Evolutionary conservation across 352 stramenopile species (phyloP), one percentile per base, ranked within the genome.

Genomic region (Phytophthora hibernalis): DNA sequence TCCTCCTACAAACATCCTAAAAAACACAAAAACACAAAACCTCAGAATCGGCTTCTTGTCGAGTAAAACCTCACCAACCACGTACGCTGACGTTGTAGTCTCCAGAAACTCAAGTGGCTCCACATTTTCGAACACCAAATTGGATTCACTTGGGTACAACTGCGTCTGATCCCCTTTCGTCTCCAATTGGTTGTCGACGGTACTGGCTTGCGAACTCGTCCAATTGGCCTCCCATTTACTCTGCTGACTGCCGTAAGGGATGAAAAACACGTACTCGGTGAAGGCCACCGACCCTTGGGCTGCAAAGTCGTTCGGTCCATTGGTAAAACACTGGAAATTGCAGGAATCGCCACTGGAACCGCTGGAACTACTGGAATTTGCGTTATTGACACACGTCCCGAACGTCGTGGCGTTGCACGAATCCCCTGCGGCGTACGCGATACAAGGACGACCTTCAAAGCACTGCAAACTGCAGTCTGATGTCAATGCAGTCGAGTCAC

Each of bases 261-360:
- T 77, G 37, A 88, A 68, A 35, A 91, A 89, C 1, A 72, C 76
- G 51, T 88, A 88, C 22, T 64, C 38, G 4, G 65, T 76, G 54
- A 79, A 89, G 31, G 83, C 69, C 8, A 88, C 63, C 15, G 82
- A 63, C 24, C 75, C 80, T 54, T 77, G 77, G 26, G 63, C 67
- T 12, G 75, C 72, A 52, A 78, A 80, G 68, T 91, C 80, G 31
- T 65, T 57, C 1, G 52, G 48, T 8, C 77, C 71, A 56, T 85
- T 85, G 54, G 70, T 85, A 49, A 89, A 83, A 43, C 82, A 90
- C 59, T 82, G 76, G 54, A 77, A 89, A 13, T 67, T 24, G 60
- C 82, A 89, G 21, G 61, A 65, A 20, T 73, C 66, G 2, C 20
- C 62, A 9, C 31, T 62, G 30, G 70, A 79, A 15, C 47, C 62